phyloP scores from a whole-genome alignment of 2,329 filamentous ascomycete genomes.

The Epichloe scottii region DNA sequence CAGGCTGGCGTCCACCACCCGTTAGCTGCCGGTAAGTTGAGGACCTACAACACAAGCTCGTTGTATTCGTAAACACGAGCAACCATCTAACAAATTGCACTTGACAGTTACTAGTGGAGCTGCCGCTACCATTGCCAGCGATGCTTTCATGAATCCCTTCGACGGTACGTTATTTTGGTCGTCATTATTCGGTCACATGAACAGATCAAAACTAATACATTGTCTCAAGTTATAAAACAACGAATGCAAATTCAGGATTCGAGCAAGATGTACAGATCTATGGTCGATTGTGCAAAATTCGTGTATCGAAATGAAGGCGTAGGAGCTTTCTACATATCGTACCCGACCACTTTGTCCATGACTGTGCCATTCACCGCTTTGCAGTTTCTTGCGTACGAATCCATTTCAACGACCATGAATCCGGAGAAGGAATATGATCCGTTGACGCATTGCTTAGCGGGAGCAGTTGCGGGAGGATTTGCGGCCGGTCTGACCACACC shows the following conservation, averaged over 20 bases:
- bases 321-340: conserved; percentile 92
- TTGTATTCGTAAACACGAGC: background rate
- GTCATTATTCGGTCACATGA: background rate
- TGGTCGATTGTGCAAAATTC: conserved; percentile 74
- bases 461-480: conserved; percentile 83
- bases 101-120: conserved; percentile 74
- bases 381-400: conserved; percentile 96
- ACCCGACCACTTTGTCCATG: conserved; percentile 96
- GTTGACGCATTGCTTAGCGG: conserved; percentile 83
- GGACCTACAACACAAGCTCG: too few relatives aligned
- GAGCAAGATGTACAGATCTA: conserved; percentile 70
- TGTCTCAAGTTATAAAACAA: conserved; percentile 78
- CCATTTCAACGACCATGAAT: conserved; percentile 88
- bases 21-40: conserved; percentile 66
- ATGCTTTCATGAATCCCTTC: conserved; percentile 98
- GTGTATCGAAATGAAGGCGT: conserved; percentile 83
- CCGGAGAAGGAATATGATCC: conserved; percentile 79
- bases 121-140: conserved; percentile 89
- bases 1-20: conserved; percentile 79
- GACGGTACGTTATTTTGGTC: conserved; percentile 54
- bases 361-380: conserved; percentile 95
- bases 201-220: background rate
- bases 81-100: background rate
- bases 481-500: conserved; percentile 91
- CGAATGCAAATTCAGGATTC: conserved; percentile 98